Conservation (phyloP, 176 grass and related monocot genomes). For the Urochloa ruziziensis region DNA sequence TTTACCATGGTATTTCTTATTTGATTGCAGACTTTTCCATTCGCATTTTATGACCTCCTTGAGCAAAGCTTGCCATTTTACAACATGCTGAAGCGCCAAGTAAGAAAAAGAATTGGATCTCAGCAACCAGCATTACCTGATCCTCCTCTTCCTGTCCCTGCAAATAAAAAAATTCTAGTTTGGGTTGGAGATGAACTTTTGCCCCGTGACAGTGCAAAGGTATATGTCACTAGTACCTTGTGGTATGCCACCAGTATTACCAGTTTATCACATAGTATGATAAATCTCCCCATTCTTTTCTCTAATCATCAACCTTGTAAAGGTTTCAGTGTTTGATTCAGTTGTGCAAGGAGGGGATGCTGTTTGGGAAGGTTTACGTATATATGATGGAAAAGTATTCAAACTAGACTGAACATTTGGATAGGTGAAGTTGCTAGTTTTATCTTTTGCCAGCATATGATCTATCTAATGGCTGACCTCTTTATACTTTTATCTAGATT, state of each 20-base stretch:
- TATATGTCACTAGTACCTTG: conserved; percentile 42
- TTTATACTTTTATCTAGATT: conserved; percentile 51
- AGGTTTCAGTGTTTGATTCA: conserved; percentile 97
- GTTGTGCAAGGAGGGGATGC: conserved; percentile 99
- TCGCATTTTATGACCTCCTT: conserved; percentile 77
- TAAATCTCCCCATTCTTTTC: conserved; percentile 4
- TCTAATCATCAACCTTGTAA: conserved; percentile 40
- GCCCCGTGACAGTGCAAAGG: conserved; percentile 86
- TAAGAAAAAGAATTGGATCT: conserved; percentile 45
- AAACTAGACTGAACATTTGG: conserved; percentile 97
- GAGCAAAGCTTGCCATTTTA: conserved; percentile 95
- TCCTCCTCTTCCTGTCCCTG: conserved; percentile 84
- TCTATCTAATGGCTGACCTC: conserved; percentile 5
- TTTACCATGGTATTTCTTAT: conserved; percentile 16
- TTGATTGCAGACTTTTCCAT: conserved; percentile 75
- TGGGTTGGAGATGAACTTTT: conserved; percentile 91
- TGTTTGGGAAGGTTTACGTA: conserved; percentile 93
- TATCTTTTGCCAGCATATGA: conserved; percentile 17
- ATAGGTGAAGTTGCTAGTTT: conserved; percentile 55
- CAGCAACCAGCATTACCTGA: conserved; percentile 46
- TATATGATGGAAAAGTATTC: conserved; percentile 90
- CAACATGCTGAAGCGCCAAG: conserved; percentile 76
- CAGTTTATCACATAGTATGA: neutral
- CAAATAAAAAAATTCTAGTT: conserved; percentile 89
- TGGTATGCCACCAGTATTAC: neutral